These are phyloP conservation scores for Aurantiochytrium sp. DNA, from an alignment of 108 stramenopile species.

Conservation along the genomic window DNA sequence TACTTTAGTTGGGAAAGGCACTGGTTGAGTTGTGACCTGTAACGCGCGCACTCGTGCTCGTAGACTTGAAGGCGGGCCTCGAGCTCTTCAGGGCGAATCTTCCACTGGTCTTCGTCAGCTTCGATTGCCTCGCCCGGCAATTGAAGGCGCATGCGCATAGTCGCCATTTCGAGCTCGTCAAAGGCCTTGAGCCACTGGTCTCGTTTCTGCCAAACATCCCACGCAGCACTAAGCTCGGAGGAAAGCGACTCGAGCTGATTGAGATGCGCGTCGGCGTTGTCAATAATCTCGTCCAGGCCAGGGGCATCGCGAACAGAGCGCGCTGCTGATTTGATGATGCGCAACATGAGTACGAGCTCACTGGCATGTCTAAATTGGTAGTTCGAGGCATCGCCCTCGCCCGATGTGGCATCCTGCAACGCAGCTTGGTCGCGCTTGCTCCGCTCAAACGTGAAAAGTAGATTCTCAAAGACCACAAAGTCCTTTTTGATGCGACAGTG, in stretches of 20 bases:
- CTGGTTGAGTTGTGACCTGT: not conserved
- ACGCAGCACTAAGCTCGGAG: not conserved
- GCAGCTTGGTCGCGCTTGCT: not conserved
- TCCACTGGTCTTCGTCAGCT: constrained; percentile 12
- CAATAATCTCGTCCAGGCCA: not conserved
- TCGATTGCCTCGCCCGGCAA: not conserved
- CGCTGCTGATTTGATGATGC: not conserved
- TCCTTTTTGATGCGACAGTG: not conserved
- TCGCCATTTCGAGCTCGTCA: constrained; percentile 2
- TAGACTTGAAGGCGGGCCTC: not conserved
- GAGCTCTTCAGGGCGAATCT: not conserved
- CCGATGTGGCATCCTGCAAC: not conserved
- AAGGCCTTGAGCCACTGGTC: constrained; percentile 1
- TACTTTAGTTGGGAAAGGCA: not conserved
- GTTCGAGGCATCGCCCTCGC: not conserved
- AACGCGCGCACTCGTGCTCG: not conserved
- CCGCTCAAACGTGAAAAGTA: not conserved
- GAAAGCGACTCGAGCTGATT: not conserved
- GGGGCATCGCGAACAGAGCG: not conserved
- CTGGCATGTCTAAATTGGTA: not conserved
- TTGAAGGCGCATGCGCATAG: constrained; percentile 6
- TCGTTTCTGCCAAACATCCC: not conserved
- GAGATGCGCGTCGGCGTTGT: not conserved
- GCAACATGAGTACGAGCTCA: not conserved
- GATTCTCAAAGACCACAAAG: not conserved